phyloP scores from a whole-genome alignment of 2,329 filamentous ascomycete genomes.

The Calycina marina region DNA sequence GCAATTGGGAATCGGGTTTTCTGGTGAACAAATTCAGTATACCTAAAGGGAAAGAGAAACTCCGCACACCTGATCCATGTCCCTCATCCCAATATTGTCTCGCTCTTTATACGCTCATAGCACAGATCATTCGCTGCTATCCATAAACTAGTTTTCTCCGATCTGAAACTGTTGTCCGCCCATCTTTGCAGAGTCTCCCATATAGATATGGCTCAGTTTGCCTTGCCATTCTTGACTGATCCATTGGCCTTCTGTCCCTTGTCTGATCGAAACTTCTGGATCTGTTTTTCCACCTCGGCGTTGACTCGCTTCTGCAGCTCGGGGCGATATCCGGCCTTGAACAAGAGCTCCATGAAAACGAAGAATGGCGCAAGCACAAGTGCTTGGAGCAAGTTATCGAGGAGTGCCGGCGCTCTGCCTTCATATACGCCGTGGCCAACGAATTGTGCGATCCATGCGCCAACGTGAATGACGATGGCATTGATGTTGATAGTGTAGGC shows the following conservation, averaged over 20 bases:
- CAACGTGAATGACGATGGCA: slow-evolving; percentile 53
- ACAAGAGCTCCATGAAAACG: slow-evolving; percentile 90
- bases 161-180: background rate
- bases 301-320: slow-evolving; percentile 74
- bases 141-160: too few species aligned
- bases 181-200: background rate
- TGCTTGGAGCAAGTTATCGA: slow-evolving; percentile 87
- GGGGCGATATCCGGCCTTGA: slow-evolving; percentile 77
- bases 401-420: slow-evolving; percentile 69
- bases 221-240: slow-evolving; percentile 33
- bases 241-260: slow-evolving; percentile 29
- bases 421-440: slow-evolving; percentile 84
- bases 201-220: slow-evolving; percentile 21
- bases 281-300: slow-evolving; percentile 58
- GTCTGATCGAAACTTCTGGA: slow-evolving; percentile 55
- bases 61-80: too few species aligned
- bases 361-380: slow-evolving; percentile 90
- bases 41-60: too few species aligned
- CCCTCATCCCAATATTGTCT: too few species aligned
- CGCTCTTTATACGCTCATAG: too few species aligned
- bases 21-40: too few species aligned
- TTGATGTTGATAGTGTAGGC: slow-evolving; percentile 33
- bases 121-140: too few species aligned
- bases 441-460: slow-evolving; percentile 81
- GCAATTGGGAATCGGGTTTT: too few species aligned